phyloP scores from a whole-genome alignment of 2,329 filamentous ascomycete species.

The Corynespora cassiicola region DNA sequence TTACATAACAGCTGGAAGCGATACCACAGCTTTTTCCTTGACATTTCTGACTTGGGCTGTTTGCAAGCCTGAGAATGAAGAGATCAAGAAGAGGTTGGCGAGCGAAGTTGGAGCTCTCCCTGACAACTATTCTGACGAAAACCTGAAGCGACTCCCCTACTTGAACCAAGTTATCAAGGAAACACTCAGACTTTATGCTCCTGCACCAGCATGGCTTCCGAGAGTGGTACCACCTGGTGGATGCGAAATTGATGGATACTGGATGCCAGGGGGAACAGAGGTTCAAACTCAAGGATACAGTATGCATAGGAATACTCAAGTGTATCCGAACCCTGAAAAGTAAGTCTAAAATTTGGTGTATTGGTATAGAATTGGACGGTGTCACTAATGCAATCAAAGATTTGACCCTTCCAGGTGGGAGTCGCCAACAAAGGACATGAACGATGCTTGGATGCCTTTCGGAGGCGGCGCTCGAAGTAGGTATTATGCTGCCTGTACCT shows the following conservation, averaged over 20 bases:
- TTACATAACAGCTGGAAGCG: conserved; percentile 60
- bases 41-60: conserved; percentile 56
- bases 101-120: conserved; percentile 12
- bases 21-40: conserved; percentile 59
- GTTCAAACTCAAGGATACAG: conserved; percentile 19
- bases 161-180: conserved; percentile 44
- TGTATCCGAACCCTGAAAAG: conserved; percentile 14
- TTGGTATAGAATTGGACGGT: neutral
- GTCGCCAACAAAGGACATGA: conserved; percentile 13
- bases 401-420: conserved; percentile 17
- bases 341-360: conserved; percentile 1
- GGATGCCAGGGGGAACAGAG: conserved; percentile 12
- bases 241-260: conserved; percentile 11
- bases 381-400: conserved; percentile 4
- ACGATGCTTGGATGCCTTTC: conserved; percentile 16
- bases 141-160: conserved; percentile 26
- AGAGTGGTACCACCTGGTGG: conserved; percentile 13
- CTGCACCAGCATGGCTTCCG: conserved; percentile 27
- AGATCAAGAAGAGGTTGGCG: conserved; percentile 11
- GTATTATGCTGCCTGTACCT: neutral
- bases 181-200: conserved; percentile 43
- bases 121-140: conserved; percentile 1
- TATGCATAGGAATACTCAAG: conserved; percentile 13
- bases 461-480: conserved; percentile 11
- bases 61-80: conserved; percentile 4